Conservation (phyloP, 73 alveolate genomes). For the Paramecium caudatum region DNA sequence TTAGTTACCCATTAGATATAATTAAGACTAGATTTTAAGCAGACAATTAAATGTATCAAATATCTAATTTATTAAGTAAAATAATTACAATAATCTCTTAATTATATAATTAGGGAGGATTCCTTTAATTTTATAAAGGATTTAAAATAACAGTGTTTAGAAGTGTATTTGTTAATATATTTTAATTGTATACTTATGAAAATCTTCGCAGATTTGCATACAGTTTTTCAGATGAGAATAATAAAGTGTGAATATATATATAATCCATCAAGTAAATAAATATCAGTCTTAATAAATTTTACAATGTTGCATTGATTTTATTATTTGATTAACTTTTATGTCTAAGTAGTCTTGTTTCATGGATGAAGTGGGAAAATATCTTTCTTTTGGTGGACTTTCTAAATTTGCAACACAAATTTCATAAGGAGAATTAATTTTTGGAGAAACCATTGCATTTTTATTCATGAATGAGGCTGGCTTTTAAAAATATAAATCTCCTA, state of each 20-base stretch:
- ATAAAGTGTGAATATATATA: no score
- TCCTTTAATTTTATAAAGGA: conserved; percentile 45
- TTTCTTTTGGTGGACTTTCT: conserved; percentile 44
- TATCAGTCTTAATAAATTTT: no score
- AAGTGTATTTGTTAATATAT: conserved; percentile 55
- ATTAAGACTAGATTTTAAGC: conserved; percentile 29
- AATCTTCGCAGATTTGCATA: no score
- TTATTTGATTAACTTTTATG: not conserved
- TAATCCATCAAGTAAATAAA: no score
- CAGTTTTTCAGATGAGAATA: no score
- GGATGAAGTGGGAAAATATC: conserved; percentile 16
- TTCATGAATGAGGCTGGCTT: not conserved
- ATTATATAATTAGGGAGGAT: no score
- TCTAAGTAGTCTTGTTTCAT: conserved; percentile 13
- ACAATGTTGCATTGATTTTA: no score
- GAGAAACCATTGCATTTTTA: not conserved
- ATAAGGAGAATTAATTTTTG: not conserved
- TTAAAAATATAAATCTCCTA: conserved; percentile 11
- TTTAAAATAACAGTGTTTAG: conserved; percentile 24
- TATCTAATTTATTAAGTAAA: no score
- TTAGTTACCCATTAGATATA: conserved; percentile 48
- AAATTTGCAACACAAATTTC: not conserved
- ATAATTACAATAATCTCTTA: no score
- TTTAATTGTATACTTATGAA: conserved; percentile 26
- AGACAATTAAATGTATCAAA: not conserved